These are phyloP conservation scores for Nematocida sp. DNA, from an alignment of 371 early-diverging fungal species.

Conservation along the genomic window DNA sequence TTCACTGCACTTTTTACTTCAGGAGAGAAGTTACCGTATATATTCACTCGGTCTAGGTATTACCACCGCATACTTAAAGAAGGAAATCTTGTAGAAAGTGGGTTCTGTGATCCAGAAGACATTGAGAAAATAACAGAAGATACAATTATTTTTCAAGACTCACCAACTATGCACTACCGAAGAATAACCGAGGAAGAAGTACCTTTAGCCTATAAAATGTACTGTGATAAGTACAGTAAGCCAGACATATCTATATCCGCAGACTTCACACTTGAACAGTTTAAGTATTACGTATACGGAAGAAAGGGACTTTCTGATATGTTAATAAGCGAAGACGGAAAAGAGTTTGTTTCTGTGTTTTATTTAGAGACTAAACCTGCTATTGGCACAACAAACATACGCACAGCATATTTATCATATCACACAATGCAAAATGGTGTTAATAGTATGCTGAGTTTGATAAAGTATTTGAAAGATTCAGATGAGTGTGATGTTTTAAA, in stretches of 20 bases:
- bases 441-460: conserved; percentile 34
- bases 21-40: conserved; percentile 82
- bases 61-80: conserved; percentile 65
- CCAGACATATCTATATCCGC: conserved; percentile 58
- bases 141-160: background rate
- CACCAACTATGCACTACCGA: conserved; percentile 31
- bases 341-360: conserved; percentile 66
- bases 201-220: conserved; percentile 48
- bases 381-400: conserved; percentile 43
- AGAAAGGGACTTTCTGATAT: conserved; percentile 37
- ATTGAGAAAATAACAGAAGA: conserved; percentile 4
- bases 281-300: conserved; percentile 53
- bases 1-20: conserved; percentile 96
- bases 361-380: conserved; percentile 56
- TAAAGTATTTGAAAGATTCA: conserved; percentile 39
- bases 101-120: conserved; percentile 42
- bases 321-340: conserved; percentile 50
- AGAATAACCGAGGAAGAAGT: conserved; percentile 52
- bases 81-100: conserved; percentile 43
- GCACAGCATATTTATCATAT: conserved; percentile 65
- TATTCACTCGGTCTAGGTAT: conserved; percentile 77
- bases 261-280: conserved; percentile 51
- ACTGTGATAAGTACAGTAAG: conserved; percentile 36
- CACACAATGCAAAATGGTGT: conserved; percentile 29
- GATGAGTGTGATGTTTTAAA: conserved; percentile 62